Conservation (phyloP, 2,329 filamentous ascomycete genomes). For the Fusarium sp. region DNA sequence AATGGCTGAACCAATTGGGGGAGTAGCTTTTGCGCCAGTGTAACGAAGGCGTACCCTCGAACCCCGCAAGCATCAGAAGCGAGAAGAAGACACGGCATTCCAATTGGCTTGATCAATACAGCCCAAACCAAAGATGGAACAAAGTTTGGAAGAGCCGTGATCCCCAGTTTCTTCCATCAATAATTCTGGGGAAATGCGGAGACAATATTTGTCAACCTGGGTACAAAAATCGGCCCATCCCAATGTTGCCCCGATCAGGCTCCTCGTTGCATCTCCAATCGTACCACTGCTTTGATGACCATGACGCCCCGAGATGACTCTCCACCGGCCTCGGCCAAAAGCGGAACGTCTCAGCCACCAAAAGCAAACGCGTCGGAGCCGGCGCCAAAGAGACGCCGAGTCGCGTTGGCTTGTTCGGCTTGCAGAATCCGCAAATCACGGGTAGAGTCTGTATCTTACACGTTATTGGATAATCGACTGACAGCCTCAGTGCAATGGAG, state of each 20-base stretch:
- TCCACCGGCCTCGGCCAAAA: neutral
- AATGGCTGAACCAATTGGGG: neutral
- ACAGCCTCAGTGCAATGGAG: neutral
- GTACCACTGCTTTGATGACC: neutral
- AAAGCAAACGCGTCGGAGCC: neutral
- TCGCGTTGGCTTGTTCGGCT: neutral
- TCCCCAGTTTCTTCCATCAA: neutral
- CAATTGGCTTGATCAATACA: neutral
- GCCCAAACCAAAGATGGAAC: neutral
- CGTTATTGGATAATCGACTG: neutral
- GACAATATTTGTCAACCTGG: neutral
- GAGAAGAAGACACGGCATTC: neutral
- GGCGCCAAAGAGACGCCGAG: neutral
- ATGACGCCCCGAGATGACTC: neutral
- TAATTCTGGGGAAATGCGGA: neutral
- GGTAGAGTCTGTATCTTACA: neutral
- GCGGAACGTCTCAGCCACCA: neutral
- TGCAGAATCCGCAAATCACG: constrained; percentile 14
- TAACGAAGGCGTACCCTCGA: neutral
- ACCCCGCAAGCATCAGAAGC: neutral
- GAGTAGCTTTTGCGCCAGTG: neutral
- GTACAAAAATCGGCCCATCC: constrained; percentile 7
- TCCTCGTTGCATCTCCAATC: neutral
- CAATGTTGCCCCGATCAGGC: constrained; percentile 2
- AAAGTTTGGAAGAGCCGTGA: neutral